Evolutionary conservation across 2,329 filamentous ascomycete genomes (phyloP), one percentile per base, ranked within the genome.

Genomic region (Sclerotiophoma versabilis): DNA sequence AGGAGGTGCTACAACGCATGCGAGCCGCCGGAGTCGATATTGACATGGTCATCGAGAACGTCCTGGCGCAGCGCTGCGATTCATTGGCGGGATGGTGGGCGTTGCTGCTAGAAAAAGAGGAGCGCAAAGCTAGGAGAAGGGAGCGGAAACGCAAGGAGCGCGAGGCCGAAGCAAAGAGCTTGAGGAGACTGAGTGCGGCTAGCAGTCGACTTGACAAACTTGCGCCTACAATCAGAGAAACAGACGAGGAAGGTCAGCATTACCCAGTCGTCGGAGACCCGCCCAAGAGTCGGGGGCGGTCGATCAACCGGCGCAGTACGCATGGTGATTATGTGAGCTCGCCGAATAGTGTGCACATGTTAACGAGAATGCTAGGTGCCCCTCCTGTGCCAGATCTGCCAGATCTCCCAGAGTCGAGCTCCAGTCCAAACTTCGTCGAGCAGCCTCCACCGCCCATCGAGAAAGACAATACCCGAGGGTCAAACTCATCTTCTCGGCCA

Each of bases 11-110:
- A 22, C 88, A 96, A 59, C 86, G 95, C 20, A 97, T 99, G 93
- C 89, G 91, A 54, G 91, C 90, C 62, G 92, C 95, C 5, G 95
- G 95, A 0, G 92, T 98, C 20, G 91, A 98, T 68, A 95, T 96
- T 54, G 95, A 99, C 71, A 84, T 89, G 57, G 91, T 99, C 7
- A 93, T 98, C 59, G 93, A 98, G 72, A 96, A 95, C 66, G 95
- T 99, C 3, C 76, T 96, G 29, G 86, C 92, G 4, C 92, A 96
- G 72, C 85, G 91, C 61, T 98, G 95, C 70, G 93, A 99, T 75
- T 84, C 89, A 5, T 79, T 99, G 42, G 91, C 92, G 44, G 95
- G 95, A 5, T 99, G 95, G 95, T 99, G 95, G 95, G 90, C 91
- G 3, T 77, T 99, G 23, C 78, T 99, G 32, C 86, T 98, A 9